phyloP scores from a whole-genome alignment of 2,329 filamentous ascomycete genomes.

The Clarireedia paspali region DNA sequence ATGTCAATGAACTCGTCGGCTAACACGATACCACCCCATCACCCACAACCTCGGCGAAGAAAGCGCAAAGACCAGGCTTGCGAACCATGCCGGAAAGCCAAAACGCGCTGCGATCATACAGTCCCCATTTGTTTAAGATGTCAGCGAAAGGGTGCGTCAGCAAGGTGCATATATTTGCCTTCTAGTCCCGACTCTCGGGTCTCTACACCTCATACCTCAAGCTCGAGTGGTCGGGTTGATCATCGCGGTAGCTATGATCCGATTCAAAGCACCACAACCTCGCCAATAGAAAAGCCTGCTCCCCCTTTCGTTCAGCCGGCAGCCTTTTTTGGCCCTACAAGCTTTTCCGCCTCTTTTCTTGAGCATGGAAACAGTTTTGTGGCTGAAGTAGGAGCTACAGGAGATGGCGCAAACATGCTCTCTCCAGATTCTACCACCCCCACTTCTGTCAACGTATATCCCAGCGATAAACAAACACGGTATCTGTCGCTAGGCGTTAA shows the following conservation, averaged over 20 bases:
- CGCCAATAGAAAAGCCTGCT: background rate
- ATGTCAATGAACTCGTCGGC: no score
- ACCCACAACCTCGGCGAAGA: background rate
- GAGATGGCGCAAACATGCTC: background rate
- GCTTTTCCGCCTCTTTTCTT: background rate
- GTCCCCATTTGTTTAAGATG: background rate
- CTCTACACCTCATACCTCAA: background rate
- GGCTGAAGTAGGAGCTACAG: background rate
- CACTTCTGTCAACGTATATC: background rate
- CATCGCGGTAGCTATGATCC: background rate
- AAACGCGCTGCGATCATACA: background rate
- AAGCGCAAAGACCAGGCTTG: constrained; percentile 2
- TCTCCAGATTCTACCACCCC: background rate
- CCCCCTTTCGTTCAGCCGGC: background rate
- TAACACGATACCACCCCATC: no score
- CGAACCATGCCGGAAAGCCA: background rate
- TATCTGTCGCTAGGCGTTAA: background rate
- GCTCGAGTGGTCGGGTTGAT: background rate
- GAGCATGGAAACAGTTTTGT: background rate
- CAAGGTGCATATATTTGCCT: background rate
- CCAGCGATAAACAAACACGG: background rate
- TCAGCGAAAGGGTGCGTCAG: background rate
- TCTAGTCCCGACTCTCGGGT: background rate
- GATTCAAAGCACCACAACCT: background rate
- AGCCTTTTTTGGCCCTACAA: background rate